Base-by-base conservation (phyloP, 2,329 filamentous ascomycete species). In the Colletotrichum lindemuthianum region DNA sequence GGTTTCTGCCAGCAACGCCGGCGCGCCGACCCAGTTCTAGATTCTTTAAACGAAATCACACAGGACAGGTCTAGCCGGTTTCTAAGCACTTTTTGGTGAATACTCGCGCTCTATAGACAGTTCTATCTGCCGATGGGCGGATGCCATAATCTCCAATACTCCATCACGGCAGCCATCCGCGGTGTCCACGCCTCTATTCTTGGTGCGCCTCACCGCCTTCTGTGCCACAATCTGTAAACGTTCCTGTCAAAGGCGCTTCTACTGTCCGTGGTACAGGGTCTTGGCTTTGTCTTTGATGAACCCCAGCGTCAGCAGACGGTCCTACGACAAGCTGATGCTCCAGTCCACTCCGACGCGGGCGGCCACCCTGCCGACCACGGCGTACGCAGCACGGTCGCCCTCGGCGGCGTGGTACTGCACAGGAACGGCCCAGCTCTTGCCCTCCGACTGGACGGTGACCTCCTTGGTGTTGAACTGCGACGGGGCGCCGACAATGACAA, bases 401-500 rank as follows among this genome's bases (percentile, higher is more conserved):
- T 78, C 76, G 2, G 82, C 83, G 34, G 81, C 77, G 66, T 79
- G 76, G 72, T 86, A 94, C 68, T 87, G 86, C 45, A 92, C 81
- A 65, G 90, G 78, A 11, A 85, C 84, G 3, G 84, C 84, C 74
- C 84, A 84, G 8, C 76, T 83, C 72, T 82, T 80, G 50, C 84
- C 85, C 60, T 81, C 83, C 2, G 37, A 81, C 74, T 82, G 80
- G 57, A 86, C 84, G 71, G 76, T 84, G 1, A 88, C 88, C 68
- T 82, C 83, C 67, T 78, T 82, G 80, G 87, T 90, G 52, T 79
- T 80, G 94, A 93, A 97, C 16, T 80, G 78, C 39, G 84, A 81
- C 1, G 93, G 92, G 3, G 92, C 92, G 48, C 92, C 92, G 16
- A 98, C 88, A 52, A 99, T 72, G 50, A 98, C 83, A 59, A 98